Evolutionary conservation across 305 asterid species (phyloP), one percentile per base, ranked within the genome.

Genomic region (Andrographis paniculata): DNA sequence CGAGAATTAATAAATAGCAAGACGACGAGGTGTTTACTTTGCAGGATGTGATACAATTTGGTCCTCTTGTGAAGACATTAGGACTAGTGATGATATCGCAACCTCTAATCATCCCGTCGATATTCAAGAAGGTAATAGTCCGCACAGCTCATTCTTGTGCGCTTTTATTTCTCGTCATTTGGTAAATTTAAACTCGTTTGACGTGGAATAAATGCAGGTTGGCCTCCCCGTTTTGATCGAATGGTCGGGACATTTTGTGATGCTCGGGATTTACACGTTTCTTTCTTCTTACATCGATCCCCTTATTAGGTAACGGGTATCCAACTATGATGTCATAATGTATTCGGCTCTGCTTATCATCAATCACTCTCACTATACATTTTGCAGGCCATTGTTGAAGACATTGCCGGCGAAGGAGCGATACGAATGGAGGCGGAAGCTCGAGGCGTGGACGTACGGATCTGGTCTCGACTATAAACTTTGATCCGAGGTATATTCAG

Each of bases 361-460:
- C 8, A 8, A 24, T 24, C 30, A 24, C 8, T 24, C 30, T 3
- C 6, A 24, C 30, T 24, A 4, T 24, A 24, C 8, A 24, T 24
- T 24, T 24, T 24, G 30, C 69, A 85, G 98, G 80, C 85, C 87
- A 33, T 59, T 63, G 65, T 49, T 77, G 66, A 54, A 55, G 11
- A 42, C 65, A 35, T 76, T 82, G 42, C 80, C 94, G 16, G 71
- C 68, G 24, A 75, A 71, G 75, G 58, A 58, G 69, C 71, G 63
- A 63, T 89, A 73, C 10, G 66, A 64, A 65, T 85, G 93, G 98
- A 80, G 61, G 57, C 76, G 77, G 50, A 73, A 68, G 66, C 88
- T 89, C 7, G 95, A 82, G 61, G 94, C 98, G 35, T 89, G 98
- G 98, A 72, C 79, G 60, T 89, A 85, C 71, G 98, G 98, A 67